phyloP scores from a whole-genome alignment of 2,329 filamentous ascomycete genomes.

The Clonostachys byssicola region DNA sequence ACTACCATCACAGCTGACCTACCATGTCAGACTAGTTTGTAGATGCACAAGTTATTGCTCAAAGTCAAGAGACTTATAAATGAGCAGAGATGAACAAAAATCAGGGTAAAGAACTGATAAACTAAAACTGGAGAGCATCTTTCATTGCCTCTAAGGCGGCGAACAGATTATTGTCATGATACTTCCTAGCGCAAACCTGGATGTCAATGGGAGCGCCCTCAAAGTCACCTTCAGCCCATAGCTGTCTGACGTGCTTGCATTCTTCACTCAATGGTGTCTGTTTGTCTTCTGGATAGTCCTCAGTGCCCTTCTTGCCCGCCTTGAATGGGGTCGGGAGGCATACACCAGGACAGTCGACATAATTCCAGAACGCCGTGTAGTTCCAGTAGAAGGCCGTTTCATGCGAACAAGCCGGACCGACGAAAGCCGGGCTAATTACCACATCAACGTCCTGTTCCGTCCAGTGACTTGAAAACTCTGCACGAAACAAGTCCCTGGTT shows the following conservation, averaged over 20 bases:
- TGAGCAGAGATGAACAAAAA: too few relatives aligned
- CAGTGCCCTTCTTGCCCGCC: slow-evolving; percentile 19
- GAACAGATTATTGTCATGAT: slow-evolving; percentile 26
- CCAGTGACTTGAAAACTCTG: slow-evolving; percentile 25
- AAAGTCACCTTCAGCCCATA: slow-evolving; percentile 25
- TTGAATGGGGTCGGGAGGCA: slow-evolving; percentile 25
- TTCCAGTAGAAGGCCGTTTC: slow-evolving; percentile 28
- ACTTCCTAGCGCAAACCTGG: slow-evolving; percentile 24
- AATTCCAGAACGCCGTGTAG: slow-evolving; percentile 29
- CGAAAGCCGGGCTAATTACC: slow-evolving; percentile 24
- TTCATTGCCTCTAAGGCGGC: slow-evolving; percentile 12
- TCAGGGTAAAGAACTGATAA: too few relatives aligned
- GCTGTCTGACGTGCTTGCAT: slow-evolving; percentile 16
- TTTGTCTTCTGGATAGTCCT: slow-evolving; percentile 12
- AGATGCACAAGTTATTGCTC: too few relatives aligned
- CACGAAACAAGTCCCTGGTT: slow-evolving; percentile 20
- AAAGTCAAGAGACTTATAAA: too few relatives aligned
- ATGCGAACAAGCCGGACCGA: slow-evolving; percentile 27
- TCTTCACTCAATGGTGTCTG: slow-evolving; percentile 17
- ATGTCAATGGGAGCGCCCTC: slow-evolving; percentile 24
- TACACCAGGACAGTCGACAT: slow-evolving; percentile 27
- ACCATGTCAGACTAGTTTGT: too few relatives aligned
- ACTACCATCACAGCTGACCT: too few relatives aligned
- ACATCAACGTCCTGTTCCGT: slow-evolving; percentile 26
- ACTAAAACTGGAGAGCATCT: neutral